Percentiles rank a stretch among this genome's conserved stretches.
Conservation (phyloP, 257 asterid genomes). For the Scutellaria baicalensis region DNA sequence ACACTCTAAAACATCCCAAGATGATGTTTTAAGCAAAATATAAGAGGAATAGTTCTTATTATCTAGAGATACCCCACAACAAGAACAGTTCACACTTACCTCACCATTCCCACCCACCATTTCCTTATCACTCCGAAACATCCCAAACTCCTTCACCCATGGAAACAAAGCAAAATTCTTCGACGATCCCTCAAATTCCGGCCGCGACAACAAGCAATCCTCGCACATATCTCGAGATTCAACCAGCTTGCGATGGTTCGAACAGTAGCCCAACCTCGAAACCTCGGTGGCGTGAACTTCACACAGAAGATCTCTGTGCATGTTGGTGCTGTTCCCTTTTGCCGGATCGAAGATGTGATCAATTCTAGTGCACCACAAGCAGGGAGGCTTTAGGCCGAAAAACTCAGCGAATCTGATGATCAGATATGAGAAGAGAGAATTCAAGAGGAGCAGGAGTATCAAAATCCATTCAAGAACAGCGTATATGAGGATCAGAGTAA, state of each 20-base stretch:
- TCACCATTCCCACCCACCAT: constrained; percentile 39
- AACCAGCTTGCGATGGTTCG: constrained; percentile 54
- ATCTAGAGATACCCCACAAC: constrained; percentile 54
- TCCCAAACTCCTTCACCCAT: constrained; percentile 31
- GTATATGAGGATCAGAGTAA: constrained; percentile 62
- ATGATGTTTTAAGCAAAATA: constrained; percentile 46
- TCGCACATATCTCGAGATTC: constrained; percentile 59
- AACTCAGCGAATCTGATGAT: constrained; percentile 67
- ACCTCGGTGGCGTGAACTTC: constrained; percentile 65
- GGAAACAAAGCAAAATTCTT: constrained; percentile 26
- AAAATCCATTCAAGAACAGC: constrained; percentile 87
- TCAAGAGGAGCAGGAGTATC: constrained; percentile 60
- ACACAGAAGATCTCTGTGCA: constrained; percentile 64
- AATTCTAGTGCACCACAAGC: constrained; percentile 75
- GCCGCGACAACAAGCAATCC: constrained; percentile 68
- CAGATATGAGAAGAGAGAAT: constrained; percentile 70
- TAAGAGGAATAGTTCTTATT: constrained; percentile 32
- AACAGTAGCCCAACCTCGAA: constrained; percentile 60
- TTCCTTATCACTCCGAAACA: constrained; percentile 24
- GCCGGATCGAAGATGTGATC: constrained; percentile 56
- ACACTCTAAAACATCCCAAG: constrained; percentile 69
- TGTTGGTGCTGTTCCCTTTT: constrained; percentile 24
- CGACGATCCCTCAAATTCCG: constrained; percentile 26
- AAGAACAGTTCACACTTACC: constrained; percentile 55
- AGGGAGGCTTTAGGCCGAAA: constrained; percentile 80